These are phyloP conservation scores for Blastobotrys terrestris DNA, from an alignment of 805 yeast species.

Conservation along the genomic window DNA sequence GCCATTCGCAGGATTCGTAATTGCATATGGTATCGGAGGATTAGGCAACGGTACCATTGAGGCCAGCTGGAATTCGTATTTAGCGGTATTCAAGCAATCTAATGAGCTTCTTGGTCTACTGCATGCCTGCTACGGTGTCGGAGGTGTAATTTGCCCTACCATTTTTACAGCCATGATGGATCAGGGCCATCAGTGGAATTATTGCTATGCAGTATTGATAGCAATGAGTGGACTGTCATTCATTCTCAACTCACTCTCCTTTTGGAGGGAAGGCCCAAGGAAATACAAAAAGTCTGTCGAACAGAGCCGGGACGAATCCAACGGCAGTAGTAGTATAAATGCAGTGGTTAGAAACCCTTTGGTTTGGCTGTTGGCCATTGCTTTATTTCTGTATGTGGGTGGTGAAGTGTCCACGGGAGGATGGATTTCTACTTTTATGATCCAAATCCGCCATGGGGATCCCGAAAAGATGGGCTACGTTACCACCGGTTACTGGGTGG, in stretches of 20 bases:
- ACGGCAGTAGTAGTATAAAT: background rate
- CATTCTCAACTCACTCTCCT: constrained; percentile 37
- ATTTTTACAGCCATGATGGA: constrained; percentile 51
- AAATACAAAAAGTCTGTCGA: constrained; percentile 9
- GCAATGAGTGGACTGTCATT: constrained; percentile 35
- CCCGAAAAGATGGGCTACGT: constrained; percentile 50
- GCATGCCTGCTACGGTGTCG: constrained; percentile 68
- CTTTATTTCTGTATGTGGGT: constrained; percentile 60
- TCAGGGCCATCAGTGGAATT: constrained; percentile 46
- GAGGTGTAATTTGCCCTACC: constrained; percentile 66
- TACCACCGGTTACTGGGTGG: constrained; percentile 68
- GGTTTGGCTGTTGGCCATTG: constrained; percentile 43
- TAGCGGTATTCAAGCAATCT: constrained; percentile 41
- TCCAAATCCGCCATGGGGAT: constrained; percentile 48
- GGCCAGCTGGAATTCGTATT: constrained; percentile 50
- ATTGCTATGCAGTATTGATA: constrained; percentile 43
- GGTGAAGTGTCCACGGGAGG: constrained; percentile 65
- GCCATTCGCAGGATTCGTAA: constrained; percentile 38
- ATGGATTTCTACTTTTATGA: constrained; percentile 61
- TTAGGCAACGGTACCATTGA: constrained; percentile 53
- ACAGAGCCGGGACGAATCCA: background rate
- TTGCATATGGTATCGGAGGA: constrained; percentile 41
- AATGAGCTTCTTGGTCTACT: constrained; percentile 54
- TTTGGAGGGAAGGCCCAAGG: constrained; percentile 30
- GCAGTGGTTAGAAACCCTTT: constrained; percentile 10